Evolutionary conservation across 164 flowering plant genomes (phyloP), one percentile per base, ranked within the genome.

Genomic region (Kingdonia uniflora): DNA sequence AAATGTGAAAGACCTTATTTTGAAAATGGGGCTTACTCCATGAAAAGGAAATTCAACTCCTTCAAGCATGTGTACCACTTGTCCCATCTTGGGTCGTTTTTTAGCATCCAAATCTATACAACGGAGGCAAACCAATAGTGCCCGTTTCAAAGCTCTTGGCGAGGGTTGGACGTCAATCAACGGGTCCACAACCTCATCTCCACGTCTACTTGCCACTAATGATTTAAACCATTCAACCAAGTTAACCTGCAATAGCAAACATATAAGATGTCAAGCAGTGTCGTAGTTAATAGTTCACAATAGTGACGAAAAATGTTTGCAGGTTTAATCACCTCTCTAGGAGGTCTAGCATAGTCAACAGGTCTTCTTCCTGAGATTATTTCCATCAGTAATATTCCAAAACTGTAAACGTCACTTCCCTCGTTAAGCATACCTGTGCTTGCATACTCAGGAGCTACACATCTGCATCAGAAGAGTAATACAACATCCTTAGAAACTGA

Each of bases 361-460:
- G 97, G 95, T 56, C 72, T 77, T 65, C 97, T 76, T 45, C 95
- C 97, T 14, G 95, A 79, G 17, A 89, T 75, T 44, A 86, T 70
- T 73, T 89, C 97, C 95, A 89, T 86, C 23, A 89, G 88, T 6
- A 89, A 71, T 62, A 89, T 76, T 11, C 97, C 95, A 63, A 86
- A 89, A 60, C 97, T 86, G 43, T 86, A 89, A 22, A 89, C 92
- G 65, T 89, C 97, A 62, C 85, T 84, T 19, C 78, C 74, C 65
- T 84, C 95, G 41, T 70, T 89, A 29, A 89, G 85, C 95, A 89
- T 86, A 2, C 97, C 97, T 3, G 92, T 86, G 68, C 92, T 80
- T 54, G 97, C 97, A 78, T 89, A 89, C 58, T 86, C 97, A 14
- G 97, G 95, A 39, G 92, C 82, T 20, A 89, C 95, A 67, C 84